Percentiles rank a stretch among this genome's conserved stretches.
These are phyloP conservation scores for Oryza meyeriana DNA, from an alignment of 176 grass and related monocot genomes.

Conservation along the genomic window DNA sequence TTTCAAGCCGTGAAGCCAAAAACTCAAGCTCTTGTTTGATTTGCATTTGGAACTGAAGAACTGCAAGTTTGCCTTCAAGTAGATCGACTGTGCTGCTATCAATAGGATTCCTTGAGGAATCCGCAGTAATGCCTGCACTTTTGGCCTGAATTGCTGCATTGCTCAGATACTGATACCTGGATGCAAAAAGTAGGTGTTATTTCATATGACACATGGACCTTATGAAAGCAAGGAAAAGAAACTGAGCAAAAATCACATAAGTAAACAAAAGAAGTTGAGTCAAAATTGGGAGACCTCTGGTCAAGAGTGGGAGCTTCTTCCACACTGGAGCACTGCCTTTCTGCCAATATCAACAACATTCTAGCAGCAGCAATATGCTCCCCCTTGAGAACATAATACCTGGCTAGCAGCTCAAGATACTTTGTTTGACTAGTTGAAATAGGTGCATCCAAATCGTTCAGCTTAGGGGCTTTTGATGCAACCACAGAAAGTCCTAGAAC, in stretches of 20 bases:
- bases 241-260: not conserved
- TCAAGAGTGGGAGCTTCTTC: slow-evolving; percentile 76
- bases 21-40: slow-evolving; percentile 80
- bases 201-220: not conserved
- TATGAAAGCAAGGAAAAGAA: slow-evolving; percentile 35
- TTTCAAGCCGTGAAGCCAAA: slow-evolving; percentile 44
- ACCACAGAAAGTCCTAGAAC: slow-evolving; percentile 42
- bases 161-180: slow-evolving; percentile 88
- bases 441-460: slow-evolving; percentile 48
- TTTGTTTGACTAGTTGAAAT: slow-evolving; percentile 63
- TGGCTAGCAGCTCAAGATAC: slow-evolving; percentile 80
- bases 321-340: slow-evolving; percentile 70
- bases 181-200: slow-evolving; percentile 40
- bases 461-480: slow-evolving; percentile 28
- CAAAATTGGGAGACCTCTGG: slow-evolving; percentile 60
- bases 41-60: slow-evolving; percentile 94
- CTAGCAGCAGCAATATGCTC: slow-evolving; percentile 87
- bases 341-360: slow-evolving; percentile 74
- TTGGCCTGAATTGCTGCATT: slow-evolving; percentile 90
- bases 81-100: slow-evolving; percentile 85
- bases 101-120: slow-evolving; percentile 59
- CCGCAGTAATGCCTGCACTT: slow-evolving; percentile 51
- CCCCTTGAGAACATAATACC: slow-evolving; percentile 82
- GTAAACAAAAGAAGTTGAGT: slow-evolving; percentile 32
- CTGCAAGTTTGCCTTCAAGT: slow-evolving; percentile 92